Base-by-base conservation (phyloP, 305 asterid genomes). In the Nicotiana rustica region DNA sequence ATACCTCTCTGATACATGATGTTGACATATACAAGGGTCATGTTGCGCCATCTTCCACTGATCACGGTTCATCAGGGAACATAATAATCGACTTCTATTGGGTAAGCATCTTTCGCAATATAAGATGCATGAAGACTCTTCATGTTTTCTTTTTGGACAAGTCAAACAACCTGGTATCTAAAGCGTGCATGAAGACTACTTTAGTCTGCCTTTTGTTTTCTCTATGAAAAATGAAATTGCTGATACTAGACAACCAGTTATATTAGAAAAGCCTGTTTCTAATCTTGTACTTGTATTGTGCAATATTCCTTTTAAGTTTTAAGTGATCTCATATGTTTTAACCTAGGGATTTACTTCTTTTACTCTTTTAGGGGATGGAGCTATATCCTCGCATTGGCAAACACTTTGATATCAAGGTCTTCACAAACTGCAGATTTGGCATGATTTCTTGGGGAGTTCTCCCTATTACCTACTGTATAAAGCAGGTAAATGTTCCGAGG, bases 371-470 rank as follows among this genome's bases (percentile, higher is more conserved):
- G 99, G 99, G 99, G 78, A 95, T 93, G 99, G 99, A 95, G 86
- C 88, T 95, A 75, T 95, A 95, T 91, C 99, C 99, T 82, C 97
- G 99, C 67, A 92, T 94, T 77, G 99, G 99, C 85, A 93, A 90
- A 90, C 87, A 90, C 92, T 94, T 95, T 81, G 99, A 95, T 83
- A 92, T 95, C 89, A 95, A 95, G 88, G 98, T 95, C 68, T 95
- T 95, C 85, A 95, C 99, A 55, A 95, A 95, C 86, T 95, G 99
- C 88, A 89, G 99, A 88, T 95, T 95, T 80, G 99, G 99, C 85
- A 95, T 95, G 99, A 95, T 95, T 95, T 92, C 98, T 62, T 95
- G 98, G 98, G 99, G 94, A 67, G 97, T 95, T 87, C 98, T 95
- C 87, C 92, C 98, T 57, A 86, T 95, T 83, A 95, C 99, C 15